Evolutionary conservation across 1,284 basidiomycete genomes (phyloP).

Genomic region (Neolentinus lepideus): DNA sequence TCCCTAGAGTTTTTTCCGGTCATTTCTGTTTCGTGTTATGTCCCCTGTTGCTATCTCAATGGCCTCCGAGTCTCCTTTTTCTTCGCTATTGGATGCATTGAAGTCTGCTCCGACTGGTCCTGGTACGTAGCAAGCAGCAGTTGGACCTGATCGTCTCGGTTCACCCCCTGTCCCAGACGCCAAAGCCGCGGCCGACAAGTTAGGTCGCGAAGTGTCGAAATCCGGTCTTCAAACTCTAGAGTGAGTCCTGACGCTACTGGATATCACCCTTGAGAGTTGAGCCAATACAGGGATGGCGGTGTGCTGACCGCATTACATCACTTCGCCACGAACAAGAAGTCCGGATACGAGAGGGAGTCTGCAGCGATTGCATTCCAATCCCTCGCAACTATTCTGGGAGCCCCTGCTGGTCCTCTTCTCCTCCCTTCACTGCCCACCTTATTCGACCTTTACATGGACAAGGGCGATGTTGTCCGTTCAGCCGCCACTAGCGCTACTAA

Average conservation of each 20-base stretch:
- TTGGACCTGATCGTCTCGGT: slow-evolving; percentile 4
- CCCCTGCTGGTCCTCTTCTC: slow-evolving; percentile 78
- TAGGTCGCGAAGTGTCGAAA: slow-evolving; percentile 65
- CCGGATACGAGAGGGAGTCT: slow-evolving; percentile 88
- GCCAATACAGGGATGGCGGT: slow-evolving; percentile 43
- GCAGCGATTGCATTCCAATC: slow-evolving; percentile 84
- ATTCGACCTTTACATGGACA: slow-evolving; percentile 89
- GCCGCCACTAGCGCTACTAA: slow-evolving; percentile 84
- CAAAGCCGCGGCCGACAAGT: slow-evolving; percentile 70
- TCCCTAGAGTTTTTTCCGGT: neutral
- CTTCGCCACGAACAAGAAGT: slow-evolving; percentile 86
- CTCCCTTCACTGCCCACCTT: slow-evolving; percentile 74
- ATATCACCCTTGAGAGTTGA: slow-evolving; percentile 8
- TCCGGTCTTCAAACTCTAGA: slow-evolving; percentile 53
- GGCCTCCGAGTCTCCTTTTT: slow-evolving; percentile 36
- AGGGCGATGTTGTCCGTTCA: slow-evolving; percentile 85
- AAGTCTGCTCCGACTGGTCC: slow-evolving; percentile 66
- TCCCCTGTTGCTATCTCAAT: slow-evolving; percentile 47
- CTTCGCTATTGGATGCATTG: slow-evolving; percentile 53
- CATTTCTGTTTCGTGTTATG: slow-evolving; percentile 27
- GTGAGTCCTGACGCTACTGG: slow-evolving; percentile 32
- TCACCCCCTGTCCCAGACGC: slow-evolving; percentile 43
- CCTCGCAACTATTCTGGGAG: slow-evolving; percentile 64
- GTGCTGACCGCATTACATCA: slow-evolving; percentile 60
- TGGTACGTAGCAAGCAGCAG: slow-evolving; percentile 33